A percentile compares a stretch with the other conserved stretches of the same genome.
Conservation (phyloP, 345 rosid species). For the Microthlaspi erraticum region DNA sequence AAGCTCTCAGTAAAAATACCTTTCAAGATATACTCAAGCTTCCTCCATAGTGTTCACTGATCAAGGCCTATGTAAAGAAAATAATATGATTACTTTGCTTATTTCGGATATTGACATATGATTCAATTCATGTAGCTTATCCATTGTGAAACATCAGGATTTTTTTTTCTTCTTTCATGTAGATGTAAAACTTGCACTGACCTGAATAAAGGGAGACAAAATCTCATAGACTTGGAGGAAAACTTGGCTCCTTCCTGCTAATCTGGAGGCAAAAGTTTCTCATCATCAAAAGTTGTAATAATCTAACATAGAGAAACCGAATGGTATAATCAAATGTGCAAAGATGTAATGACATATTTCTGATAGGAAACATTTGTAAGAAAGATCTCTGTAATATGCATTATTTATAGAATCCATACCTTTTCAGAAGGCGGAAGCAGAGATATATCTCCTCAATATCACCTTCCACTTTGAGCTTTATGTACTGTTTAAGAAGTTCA, state of each 20-base stretch:
- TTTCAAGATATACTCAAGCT: constrained; percentile 48
- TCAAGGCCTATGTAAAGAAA: constrained; percentile 53
- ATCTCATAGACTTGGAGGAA: constrained; percentile 56
- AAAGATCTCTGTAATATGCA: constrained; percentile 19
- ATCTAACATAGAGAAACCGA: constrained; percentile 5
- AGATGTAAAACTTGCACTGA: constrained; percentile 38
- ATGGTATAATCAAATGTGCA: not conserved
- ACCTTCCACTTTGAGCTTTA: constrained; percentile 63
- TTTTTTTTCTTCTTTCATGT: not conserved
- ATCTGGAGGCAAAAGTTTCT: constrained; percentile 48
- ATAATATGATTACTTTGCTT: not conserved
- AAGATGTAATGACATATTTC: not conserved
- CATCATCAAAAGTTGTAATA: constrained; percentile 10
- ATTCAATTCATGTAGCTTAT: constrained; percentile 1
- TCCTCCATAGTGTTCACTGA: constrained; percentile 79
- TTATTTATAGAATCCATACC: constrained; percentile 49
- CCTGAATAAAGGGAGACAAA: constrained; percentile 69
- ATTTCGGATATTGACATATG: constrained; percentile 18
- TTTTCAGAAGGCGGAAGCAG: constrained; percentile 73
- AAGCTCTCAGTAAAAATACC: constrained; percentile 6
- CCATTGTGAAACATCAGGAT: not conserved
- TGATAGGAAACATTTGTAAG: not conserved
- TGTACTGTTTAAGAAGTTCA: constrained; percentile 72
- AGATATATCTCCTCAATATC: constrained; percentile 86
- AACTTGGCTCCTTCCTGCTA: constrained; percentile 55